A percentile compares a stretch with the other conserved stretches of the same genome.
Conservation (phyloP, 108 stramenopile species). For the Parietichytrium sp. region DNA sequence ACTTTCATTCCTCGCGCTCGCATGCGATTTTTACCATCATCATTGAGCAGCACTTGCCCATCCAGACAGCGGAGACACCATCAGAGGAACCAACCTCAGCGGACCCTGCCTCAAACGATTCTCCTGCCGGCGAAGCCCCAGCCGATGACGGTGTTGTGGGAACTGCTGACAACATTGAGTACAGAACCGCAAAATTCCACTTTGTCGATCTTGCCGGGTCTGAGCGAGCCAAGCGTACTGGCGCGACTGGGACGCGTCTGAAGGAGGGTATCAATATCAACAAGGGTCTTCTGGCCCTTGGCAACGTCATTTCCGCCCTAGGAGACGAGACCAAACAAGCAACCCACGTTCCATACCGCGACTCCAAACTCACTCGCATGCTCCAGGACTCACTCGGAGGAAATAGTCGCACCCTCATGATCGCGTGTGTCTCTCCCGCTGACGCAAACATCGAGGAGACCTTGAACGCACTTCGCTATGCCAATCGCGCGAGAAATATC, state of each 20-base stretch:
- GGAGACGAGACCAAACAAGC: slow-evolving; percentile 70
- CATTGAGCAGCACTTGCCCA: slow-evolving; percentile 55
- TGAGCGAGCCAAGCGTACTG: slow-evolving; percentile 91
- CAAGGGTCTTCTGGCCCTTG: slow-evolving; percentile 89
- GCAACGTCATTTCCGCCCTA: slow-evolving; percentile 96
- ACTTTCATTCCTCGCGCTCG: slow-evolving; percentile 54
- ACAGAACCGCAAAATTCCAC: slow-evolving; percentile 59
- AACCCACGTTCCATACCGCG: slow-evolving; percentile 61
- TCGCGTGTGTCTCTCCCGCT: slow-evolving; percentile 63
- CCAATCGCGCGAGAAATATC: slow-evolving; percentile 58
- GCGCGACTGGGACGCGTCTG: slow-evolving; percentile 75
- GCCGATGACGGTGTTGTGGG: slow-evolving; percentile 44
- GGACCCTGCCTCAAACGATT: slow-evolving; percentile 36
- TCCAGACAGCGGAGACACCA: no score
- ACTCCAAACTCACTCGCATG: slow-evolving; percentile 66
- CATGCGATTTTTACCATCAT: slow-evolving; percentile 65
- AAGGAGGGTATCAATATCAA: slow-evolving; percentile 86
- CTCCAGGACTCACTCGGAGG: slow-evolving; percentile 65
- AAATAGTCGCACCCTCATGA: slow-evolving; percentile 64
- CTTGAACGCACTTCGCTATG: slow-evolving; percentile 64
- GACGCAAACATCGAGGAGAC: slow-evolving; percentile 60
- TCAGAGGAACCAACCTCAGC: no score
- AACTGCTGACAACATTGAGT: slow-evolving; percentile 47
- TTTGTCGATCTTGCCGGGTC: slow-evolving; percentile 66
- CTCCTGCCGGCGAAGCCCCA: slow-evolving; percentile 28